Evolutionary conservation across 805 yeast species (phyloP), one percentile per base, ranked within the genome.

Genomic region (Cyberlindnera xylosilytica): DNA sequence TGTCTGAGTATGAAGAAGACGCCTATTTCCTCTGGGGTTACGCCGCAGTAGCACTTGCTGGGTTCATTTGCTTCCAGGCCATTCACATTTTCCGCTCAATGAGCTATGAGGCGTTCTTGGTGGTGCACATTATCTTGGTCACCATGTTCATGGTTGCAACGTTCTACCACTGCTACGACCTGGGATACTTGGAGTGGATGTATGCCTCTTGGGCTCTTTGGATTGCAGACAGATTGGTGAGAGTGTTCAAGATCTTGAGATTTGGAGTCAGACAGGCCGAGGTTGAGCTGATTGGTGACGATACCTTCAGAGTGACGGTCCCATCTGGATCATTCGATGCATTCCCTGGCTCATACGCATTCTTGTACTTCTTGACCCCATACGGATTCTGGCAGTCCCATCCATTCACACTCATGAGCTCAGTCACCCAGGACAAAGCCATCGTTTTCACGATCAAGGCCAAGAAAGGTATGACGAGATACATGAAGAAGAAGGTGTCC

Each of bases 381-480:
- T 56, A 63, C 3, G 62, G 70, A 29, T 78, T 81, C 58, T 81
- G 82, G 80, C 87, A 83, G 58, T 76, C 83, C 4, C 89, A 84
- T 58, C 91, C 91, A 4, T 83, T 86, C 62, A 81, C 90, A 1
- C 60, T 76, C 6, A 64, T 76, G 31, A 70, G 69, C 38, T 63
- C 74, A 4, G 60, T 59, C 6, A 59, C 63, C 2, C 60, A 65
- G 34, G 63, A 64, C 29, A 63, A 66, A 46, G 60, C 63, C 35
- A 54, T 77, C 9, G 61, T 66, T 2, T 62, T 76, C 37, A 70
- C 65, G 50, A 68, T 76, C 52, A 77, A 74, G 54, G 72, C 71
- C 16, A 78, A 78, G 57, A 69, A 69, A n/a, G 88, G 87, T 44
- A 60, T 78, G 40, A 79, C 87, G n/a, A 68, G 57, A 34, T 61